Percentiles rank a stretch among this genome's conserved stretches.
Conservation (phyloP, 768 basidiomycete genomes). For the Russula sp. region DNA sequence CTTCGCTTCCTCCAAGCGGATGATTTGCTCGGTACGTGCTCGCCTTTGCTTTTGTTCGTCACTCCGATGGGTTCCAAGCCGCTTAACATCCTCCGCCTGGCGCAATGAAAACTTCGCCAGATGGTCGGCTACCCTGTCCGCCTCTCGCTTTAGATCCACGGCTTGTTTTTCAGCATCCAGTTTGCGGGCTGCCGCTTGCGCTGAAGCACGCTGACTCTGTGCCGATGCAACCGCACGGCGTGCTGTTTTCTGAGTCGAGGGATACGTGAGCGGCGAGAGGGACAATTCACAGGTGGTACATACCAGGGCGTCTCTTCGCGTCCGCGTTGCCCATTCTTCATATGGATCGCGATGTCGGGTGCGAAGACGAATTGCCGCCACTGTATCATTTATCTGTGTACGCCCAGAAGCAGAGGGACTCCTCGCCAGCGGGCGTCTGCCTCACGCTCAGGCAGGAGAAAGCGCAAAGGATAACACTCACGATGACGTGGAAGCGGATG, state of each 20-base stretch:
- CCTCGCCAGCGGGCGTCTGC: background rate
- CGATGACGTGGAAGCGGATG: slow-evolving; percentile 5
- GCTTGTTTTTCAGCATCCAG: slow-evolving; percentile 32
- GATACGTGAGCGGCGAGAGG: background rate
- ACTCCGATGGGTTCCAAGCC: slow-evolving; percentile 42
- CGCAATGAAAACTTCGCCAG: slow-evolving; percentile 40
- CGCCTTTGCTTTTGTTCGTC: slow-evolving; percentile 41
- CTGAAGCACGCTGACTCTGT: slow-evolving; percentile 21
- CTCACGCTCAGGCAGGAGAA: slow-evolving; percentile 3
- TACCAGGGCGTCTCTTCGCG: slow-evolving; percentile 43
- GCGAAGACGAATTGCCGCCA: slow-evolving; percentile 42
- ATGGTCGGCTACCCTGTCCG: slow-evolving; percentile 44
- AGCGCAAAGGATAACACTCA: background rate
- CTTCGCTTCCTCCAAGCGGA: slow-evolving; percentile 59
- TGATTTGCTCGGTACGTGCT: slow-evolving; percentile 55
- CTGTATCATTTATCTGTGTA: slow-evolving; percentile 38
- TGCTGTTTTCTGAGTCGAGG: slow-evolving; percentile 34
- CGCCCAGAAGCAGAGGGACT: slow-evolving; percentile 24
- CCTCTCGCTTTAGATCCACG: slow-evolving; percentile 42
- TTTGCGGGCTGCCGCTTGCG: slow-evolving; percentile 23
- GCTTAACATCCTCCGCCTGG: slow-evolving; percentile 43
- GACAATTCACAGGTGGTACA: slow-evolving; percentile 18
- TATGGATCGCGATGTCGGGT: slow-evolving; percentile 42
- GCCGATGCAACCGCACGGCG: slow-evolving; percentile 30
- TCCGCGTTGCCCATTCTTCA: slow-evolving; percentile 47